Percentiles rank a stretch among this genome's conserved stretches.
These are phyloP conservation scores for Sanghuangporus baumii DNA, from an alignment of 1,284 basidiomycete genomes.

Conservation along the genomic window DNA sequence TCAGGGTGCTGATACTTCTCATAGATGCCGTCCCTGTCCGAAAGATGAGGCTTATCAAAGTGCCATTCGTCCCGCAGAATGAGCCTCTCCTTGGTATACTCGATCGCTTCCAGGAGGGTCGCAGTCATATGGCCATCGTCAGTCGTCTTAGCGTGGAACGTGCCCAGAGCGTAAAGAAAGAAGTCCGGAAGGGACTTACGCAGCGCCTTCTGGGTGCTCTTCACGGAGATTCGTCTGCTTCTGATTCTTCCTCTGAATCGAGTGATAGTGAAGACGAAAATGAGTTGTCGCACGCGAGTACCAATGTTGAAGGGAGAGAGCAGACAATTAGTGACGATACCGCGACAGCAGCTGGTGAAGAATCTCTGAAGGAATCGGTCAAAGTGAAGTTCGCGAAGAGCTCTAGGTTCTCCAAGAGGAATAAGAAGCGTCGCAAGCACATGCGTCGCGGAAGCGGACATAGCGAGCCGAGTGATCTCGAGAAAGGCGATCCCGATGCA, in stretches of 20 bases:
- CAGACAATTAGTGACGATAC: background rate
- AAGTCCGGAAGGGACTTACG: constrained; percentile 65
- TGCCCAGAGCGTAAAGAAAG: constrained; percentile 62
- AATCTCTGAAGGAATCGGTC: background rate
- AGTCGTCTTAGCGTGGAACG: constrained; percentile 45
- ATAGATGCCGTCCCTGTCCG: constrained; percentile 72
- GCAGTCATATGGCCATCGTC: constrained; percentile 90
- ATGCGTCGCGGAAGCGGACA: background rate
- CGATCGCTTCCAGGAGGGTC: constrained; percentile 87
- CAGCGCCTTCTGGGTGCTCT: constrained; percentile 36
- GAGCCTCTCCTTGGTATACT: constrained; percentile 84
- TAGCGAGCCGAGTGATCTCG: constrained; percentile 4
- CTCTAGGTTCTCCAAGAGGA: background rate
- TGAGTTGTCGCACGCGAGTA: constrained; percentile 24
- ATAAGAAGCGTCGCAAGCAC: constrained; percentile 1
- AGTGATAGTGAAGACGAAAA: constrained; percentile 37
- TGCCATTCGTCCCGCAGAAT: constrained; percentile 81
- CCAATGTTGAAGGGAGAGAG: background rate
- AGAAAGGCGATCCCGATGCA: constrained; percentile 10
- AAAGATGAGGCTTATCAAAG: constrained; percentile 77
- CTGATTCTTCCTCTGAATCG: constrained; percentile 53
- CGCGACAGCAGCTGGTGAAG: background rate
- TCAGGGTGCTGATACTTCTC: constrained; percentile 23
- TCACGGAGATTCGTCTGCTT: constrained; percentile 26
- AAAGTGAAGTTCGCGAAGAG: constrained; percentile 2